Evolutionary conservation across 257 asterid species (phyloP).

Genomic region (Ocimum tenuiflorum): DNA sequence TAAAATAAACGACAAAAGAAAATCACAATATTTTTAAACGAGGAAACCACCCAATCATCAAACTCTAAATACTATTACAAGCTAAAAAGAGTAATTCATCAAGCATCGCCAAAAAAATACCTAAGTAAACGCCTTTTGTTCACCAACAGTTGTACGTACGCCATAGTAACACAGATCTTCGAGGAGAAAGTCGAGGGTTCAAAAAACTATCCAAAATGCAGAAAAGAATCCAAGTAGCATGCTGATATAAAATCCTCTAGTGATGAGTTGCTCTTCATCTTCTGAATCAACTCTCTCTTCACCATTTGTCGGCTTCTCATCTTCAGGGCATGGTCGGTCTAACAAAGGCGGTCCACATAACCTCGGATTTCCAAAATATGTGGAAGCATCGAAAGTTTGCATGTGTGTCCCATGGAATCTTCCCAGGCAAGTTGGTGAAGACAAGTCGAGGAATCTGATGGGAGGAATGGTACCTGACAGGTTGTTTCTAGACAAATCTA

Average conservation of each 20-base stretch:
- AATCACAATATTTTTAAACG: constrained; percentile 8
- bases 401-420: background rate
- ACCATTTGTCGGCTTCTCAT: background rate
- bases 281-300: too few relatives aligned
- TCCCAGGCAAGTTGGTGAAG: constrained; percentile 14
- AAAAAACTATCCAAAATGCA: constrained; percentile 20
- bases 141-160: too few relatives aligned
- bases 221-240: background rate
- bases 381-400: background rate
- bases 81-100: too few relatives aligned
- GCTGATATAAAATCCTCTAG: constrained; percentile 19
- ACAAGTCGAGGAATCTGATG: constrained; percentile 21
- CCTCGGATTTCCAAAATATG: background rate
- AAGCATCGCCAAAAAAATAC: too few relatives aligned
- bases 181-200: background rate
- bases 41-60: too few relatives aligned
- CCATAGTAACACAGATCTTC: background rate
- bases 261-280: background rate
- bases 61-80: too few relatives aligned
- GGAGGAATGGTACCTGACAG: background rate
- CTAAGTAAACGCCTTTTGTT: too few relatives aligned
- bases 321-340: background rate
- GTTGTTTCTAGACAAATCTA: constrained; percentile 20
- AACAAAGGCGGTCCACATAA: background rate
- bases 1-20: background rate